These are phyloP conservation scores for Pinguiococcus pyrenoidosus DNA, from an alignment of 108 stramenopile genomes.

Conservation along the genomic window DNA sequence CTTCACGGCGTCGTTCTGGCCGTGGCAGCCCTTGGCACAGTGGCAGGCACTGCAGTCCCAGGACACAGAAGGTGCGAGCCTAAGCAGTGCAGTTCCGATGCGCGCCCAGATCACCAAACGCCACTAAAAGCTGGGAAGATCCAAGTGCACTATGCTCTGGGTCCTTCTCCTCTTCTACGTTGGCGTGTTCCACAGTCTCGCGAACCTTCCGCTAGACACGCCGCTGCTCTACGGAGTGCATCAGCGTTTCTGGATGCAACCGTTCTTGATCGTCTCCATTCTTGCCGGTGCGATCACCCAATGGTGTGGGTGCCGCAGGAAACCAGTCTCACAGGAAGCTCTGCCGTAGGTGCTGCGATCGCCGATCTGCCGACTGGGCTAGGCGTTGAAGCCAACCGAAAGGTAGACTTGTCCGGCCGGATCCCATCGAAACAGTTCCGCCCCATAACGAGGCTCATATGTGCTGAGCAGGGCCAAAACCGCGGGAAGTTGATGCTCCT, in stretches of 20 bases:
- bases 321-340: too few relatives aligned
- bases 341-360: too few relatives aligned
- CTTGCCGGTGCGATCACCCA: too few relatives aligned
- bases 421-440: too few relatives aligned
- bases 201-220: slow-evolving; percentile 56
- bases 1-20: slow-evolving; percentile 7
- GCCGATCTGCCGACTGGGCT: too few relatives aligned
- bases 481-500: too few relatives aligned
- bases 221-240: slow-evolving; percentile 57
- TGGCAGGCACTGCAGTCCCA: slow-evolving; percentile 6
- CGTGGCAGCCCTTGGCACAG: neutral
- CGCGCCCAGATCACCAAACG: neutral
- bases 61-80: neutral
- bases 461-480: too few relatives aligned
- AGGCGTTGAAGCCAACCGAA: too few relatives aligned
- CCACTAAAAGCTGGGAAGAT: too few relatives aligned
- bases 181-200: slow-evolving; percentile 49
- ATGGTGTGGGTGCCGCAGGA: too few relatives aligned
- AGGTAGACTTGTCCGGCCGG: too few relatives aligned
- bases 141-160: neutral
- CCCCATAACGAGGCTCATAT: too few relatives aligned
- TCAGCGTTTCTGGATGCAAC: slow-evolving; percentile 70
- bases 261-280: slow-evolving; percentile 34
- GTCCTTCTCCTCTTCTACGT: slow-evolving; percentile 42
- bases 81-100: neutral